A percentile compares a stretch with the other conserved stretches of the same genome.
Evolutionary conservation across 352 stramenopile genomes (phyloP).

Genomic region (Saprolegnia parasitica): DNA sequence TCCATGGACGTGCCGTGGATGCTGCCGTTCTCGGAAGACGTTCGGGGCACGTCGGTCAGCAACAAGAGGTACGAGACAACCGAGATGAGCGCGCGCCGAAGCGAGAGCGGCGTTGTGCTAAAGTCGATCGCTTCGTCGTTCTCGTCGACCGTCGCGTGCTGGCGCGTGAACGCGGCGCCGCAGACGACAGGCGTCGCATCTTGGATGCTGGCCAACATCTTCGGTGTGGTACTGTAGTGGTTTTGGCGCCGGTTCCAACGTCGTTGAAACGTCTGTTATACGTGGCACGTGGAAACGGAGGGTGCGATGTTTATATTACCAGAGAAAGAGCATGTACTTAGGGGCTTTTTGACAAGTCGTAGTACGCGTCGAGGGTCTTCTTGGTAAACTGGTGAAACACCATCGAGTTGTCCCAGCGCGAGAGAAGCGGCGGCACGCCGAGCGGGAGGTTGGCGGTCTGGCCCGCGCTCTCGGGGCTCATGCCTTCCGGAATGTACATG

Average conservation of each 20-base stretch:
- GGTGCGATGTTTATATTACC: background rate
- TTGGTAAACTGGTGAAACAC: constrained; percentile 90
- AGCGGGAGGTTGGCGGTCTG: constrained; percentile 71
- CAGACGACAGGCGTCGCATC: constrained; percentile 5
- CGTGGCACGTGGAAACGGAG: background rate
- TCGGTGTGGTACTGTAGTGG: too few species aligned
- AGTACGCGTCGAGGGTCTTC: constrained; percentile 89
- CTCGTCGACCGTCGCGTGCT: background rate
- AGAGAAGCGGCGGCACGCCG: constrained; percentile 77
- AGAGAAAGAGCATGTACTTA: constrained; percentile 16
- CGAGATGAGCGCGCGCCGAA: constrained; percentile 18
- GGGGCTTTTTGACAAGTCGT: constrained; percentile 35
- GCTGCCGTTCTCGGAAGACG: constrained; percentile 10
- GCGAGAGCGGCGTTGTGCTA: constrained; percentile 30
- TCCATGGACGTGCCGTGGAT: constrained; percentile 10
- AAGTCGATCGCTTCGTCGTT: background rate
- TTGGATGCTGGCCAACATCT: background rate
- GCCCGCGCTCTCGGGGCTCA: constrained; percentile 42
- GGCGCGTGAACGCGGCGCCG: background rate
- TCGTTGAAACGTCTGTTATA: background rate
- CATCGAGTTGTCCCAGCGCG: constrained; percentile 83
- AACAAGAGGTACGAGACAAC: constrained; percentile 34
- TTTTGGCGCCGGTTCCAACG: too few species aligned
- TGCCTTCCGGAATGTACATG: constrained; percentile 62
- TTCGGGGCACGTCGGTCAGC: constrained; percentile 32